phyloP scores from a whole-genome alignment of 306 rosid genomes.

The Parietaria judaica region DNA sequence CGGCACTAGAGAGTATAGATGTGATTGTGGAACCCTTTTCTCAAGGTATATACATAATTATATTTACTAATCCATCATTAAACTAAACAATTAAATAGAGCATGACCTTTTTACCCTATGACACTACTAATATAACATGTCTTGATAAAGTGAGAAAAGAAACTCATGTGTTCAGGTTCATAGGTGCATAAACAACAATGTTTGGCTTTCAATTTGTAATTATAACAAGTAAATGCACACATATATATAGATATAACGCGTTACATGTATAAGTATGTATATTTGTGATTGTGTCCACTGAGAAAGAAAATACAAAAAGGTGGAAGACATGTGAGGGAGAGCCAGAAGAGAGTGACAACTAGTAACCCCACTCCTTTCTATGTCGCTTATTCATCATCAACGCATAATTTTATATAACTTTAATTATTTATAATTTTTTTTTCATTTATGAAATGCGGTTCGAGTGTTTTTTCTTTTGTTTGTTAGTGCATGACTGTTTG shows the following conservation, averaged over 20 bases:
- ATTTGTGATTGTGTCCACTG: not conserved
- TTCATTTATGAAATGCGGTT: not conserved
- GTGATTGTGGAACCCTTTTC: constrained; percentile 86
- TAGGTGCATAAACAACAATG: not conserved
- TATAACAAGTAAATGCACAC: not conserved
- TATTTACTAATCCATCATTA: not conserved
- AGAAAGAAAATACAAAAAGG: constrained; percentile 8
- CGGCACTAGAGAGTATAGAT: constrained; percentile 79
- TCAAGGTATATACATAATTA: constrained; percentile 45
- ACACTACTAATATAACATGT: too few relatives aligned
- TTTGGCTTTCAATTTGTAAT: not conserved
- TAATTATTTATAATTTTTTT: not conserved
- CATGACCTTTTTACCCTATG: not conserved
- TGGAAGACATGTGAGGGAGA: constrained; percentile 5
- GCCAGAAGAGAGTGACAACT: not conserved
- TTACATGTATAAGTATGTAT: not conserved
- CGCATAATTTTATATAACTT: not conserved
- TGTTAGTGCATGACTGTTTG: not conserved
- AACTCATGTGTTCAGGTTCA: not conserved
- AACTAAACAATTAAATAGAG: not conserved
- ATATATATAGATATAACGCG: constrained; percentile 8
- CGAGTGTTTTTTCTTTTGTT: not conserved
- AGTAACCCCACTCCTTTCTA: not conserved
- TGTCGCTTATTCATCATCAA: not conserved
- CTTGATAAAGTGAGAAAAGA: not conserved